A percentile compares a stretch with the other conserved stretches of the same genome.
These are phyloP conservation scores for Yamadazyma membranifaciens DNA, from an alignment of 1,139 yeast genomes.

Conservation along the genomic window DNA sequence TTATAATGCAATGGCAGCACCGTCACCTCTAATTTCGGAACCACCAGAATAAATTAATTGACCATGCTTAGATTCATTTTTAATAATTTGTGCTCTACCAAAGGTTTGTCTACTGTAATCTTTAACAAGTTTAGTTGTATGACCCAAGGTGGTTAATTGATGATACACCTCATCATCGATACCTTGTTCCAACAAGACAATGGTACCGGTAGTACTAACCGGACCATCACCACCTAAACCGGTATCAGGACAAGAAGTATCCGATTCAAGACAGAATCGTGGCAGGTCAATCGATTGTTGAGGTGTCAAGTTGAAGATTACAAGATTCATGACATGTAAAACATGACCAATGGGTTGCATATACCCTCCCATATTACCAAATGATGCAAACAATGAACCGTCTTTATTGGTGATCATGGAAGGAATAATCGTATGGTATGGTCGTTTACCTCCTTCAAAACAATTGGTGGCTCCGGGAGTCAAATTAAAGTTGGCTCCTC, in stretches of 20 bases:
- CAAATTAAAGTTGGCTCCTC: constrained; percentile 75
- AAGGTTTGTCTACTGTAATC: constrained; percentile 50
- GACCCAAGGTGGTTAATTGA: constrained; percentile 55
- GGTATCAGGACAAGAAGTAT: constrained; percentile 34
- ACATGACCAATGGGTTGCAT: constrained; percentile 88
- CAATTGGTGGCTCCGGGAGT: constrained; percentile 57
- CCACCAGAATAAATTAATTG: constrained; percentile 63
- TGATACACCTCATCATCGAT: constrained; percentile 42
- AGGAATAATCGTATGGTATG: constrained; percentile 85
- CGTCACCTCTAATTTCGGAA: constrained; percentile 78
- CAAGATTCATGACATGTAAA: constrained; percentile 68
- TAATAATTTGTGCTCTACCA: constrained; percentile 78
- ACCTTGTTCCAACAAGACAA: constrained; percentile 69
- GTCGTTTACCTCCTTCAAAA: constrained; percentile 68
- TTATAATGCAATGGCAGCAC: constrained; percentile 61
- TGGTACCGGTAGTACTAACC: constrained; percentile 54
- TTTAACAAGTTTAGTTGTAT: constrained; percentile 43
- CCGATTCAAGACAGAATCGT: constrained; percentile 60
- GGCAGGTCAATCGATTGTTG: constrained; percentile 80
- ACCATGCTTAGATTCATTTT: constrained; percentile 39
- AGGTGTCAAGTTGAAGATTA: constrained; percentile 63
- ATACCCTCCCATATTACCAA: constrained; percentile 88
- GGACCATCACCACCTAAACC: constrained; percentile 73
- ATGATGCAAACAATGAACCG: constrained; percentile 58
- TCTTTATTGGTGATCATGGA: constrained; percentile 56